Evolutionary conservation across 768 basidiomycete genomes (phyloP).

Genomic region (Mycena polygramma): DNA sequence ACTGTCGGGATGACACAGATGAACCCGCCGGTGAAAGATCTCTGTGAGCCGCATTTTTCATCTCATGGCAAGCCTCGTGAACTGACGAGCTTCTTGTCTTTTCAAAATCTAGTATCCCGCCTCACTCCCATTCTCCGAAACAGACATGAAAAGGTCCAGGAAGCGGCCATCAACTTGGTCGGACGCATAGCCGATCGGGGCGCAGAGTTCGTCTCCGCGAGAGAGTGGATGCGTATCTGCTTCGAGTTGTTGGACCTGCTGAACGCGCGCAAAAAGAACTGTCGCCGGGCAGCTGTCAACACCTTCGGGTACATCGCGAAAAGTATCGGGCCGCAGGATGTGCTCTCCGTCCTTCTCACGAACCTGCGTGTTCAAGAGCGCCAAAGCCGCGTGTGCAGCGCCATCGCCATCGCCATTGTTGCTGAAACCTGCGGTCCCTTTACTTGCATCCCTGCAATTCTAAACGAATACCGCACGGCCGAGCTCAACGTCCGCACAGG

Average conservation of each 20-base stretch:
- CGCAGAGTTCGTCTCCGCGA: slow-evolving; percentile 96
- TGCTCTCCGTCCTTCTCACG: slow-evolving; percentile 93
- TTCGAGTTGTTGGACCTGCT: slow-evolving; percentile 97
- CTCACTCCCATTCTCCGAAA: slow-evolving; percentile 99
- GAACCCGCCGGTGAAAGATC: slow-evolving; percentile 99
- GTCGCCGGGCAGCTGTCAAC: slow-evolving; percentile 98
- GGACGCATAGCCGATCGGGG: slow-evolving; percentile 99
- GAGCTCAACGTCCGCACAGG: slow-evolving; percentile 99
- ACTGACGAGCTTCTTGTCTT: slow-evolving; percentile 24
- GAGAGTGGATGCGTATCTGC: slow-evolving; percentile 99
- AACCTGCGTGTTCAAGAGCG: slow-evolving; percentile 99
- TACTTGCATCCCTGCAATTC: slow-evolving; percentile 98
- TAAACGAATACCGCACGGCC: slow-evolving; percentile 98
- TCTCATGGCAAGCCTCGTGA: slow-evolving; percentile 10
- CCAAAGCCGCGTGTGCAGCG: slow-evolving; percentile 97
- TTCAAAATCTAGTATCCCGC: slow-evolving; percentile 84
- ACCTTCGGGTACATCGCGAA: slow-evolving; percentile 99
- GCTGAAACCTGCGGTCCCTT: slow-evolving; percentile 97
- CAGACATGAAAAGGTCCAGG: slow-evolving; percentile 99
- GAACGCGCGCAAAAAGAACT: slow-evolving; percentile 99
- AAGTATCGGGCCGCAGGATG: slow-evolving; percentile 98
- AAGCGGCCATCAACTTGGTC: slow-evolving; percentile 98
- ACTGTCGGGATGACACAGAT: slow-evolving; percentile 99
- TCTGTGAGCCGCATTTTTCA: slow-evolving; percentile 72
- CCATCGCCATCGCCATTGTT: slow-evolving; percentile 96